phyloP scores from a whole-genome alignment of 257 asterid species.

The Cinchona pubescens region DNA sequence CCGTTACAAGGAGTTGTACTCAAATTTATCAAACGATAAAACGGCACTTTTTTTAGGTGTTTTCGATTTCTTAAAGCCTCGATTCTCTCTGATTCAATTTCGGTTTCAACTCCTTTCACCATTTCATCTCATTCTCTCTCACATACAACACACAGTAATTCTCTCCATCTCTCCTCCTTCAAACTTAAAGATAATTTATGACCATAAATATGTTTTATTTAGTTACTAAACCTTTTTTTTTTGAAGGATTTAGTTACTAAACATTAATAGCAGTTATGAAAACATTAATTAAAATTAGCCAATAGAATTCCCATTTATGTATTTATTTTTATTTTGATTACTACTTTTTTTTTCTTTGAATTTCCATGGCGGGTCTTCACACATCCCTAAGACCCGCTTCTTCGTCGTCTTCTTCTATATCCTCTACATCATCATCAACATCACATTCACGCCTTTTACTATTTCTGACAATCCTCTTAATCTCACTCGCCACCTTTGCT shows the following conservation, averaged over 20 bases:
- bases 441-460: conserved; percentile 34
- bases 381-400: conserved; percentile 48
- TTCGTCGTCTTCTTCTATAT: conserved; percentile 41
- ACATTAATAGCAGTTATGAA: too few relatives aligned
- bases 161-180: neutral
- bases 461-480: conserved; percentile 58
- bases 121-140: neutral
- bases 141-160: neutral
- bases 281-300: too few relatives aligned
- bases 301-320: neutral
- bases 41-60: neutral
- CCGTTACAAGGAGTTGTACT: too few relatives aligned
- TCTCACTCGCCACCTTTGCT: conserved; percentile 68
- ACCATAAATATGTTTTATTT: too few relatives aligned
- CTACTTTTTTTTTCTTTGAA: too few relatives aligned
- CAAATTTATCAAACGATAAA: too few relatives aligned
- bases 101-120: neutral
- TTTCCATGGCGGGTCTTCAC: conserved; percentile 68
- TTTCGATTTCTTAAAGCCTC: too few relatives aligned
- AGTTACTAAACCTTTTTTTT: too few relatives aligned
- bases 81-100: too few relatives aligned
- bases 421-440: conserved; percentile 14
- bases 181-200: too few relatives aligned
- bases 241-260: too few relatives aligned
- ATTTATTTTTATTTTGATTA: too few relatives aligned